These are phyloP conservation scores for Malassezia globosa DNA, from an alignment of 1,284 basidiomycete genomes.

Conservation along the genomic window DNA sequence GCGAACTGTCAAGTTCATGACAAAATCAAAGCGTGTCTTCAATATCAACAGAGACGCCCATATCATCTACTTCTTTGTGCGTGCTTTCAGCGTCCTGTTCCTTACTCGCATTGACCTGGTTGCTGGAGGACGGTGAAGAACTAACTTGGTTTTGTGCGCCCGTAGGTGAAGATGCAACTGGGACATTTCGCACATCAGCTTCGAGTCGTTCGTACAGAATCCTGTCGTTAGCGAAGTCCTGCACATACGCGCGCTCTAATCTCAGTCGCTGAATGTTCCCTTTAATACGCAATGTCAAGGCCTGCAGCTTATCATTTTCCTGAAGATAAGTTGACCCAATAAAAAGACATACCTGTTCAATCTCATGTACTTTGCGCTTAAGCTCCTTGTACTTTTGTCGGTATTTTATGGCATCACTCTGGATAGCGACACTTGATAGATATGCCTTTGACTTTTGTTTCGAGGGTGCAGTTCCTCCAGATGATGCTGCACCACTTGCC, in stretches of 20 bases:
- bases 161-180: background rate
- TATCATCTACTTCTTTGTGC: too few relatives aligned
- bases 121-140: too few relatives aligned
- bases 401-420: constrained; percentile 69
- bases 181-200: constrained; percentile 18
- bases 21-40: too few relatives aligned
- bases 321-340: constrained; percentile 38
- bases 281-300: constrained; percentile 68
- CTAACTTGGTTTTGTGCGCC: too few relatives aligned
- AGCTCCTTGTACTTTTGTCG: constrained; percentile 78
- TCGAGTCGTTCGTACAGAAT: constrained; percentile 39
- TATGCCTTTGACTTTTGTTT: constrained; percentile 44
- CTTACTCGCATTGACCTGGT: too few relatives aligned
- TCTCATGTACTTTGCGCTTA: constrained; percentile 75
- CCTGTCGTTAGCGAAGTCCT: background rate
- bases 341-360: constrained; percentile 58
- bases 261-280: constrained; percentile 76
- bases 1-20: too few relatives aligned
- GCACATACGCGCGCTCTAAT: constrained; percentile 71
- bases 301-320: constrained; percentile 77
- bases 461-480: background rate
- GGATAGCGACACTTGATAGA: constrained; percentile 39
- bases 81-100: too few relatives aligned
- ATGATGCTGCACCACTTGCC: constrained; percentile 5
- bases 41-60: too few relatives aligned